Percentiles rank a stretch among this genome's conserved stretches.
phyloP scores from a whole-genome alignment of 179 eudicot species.

The Drosera spatulata region DNA sequence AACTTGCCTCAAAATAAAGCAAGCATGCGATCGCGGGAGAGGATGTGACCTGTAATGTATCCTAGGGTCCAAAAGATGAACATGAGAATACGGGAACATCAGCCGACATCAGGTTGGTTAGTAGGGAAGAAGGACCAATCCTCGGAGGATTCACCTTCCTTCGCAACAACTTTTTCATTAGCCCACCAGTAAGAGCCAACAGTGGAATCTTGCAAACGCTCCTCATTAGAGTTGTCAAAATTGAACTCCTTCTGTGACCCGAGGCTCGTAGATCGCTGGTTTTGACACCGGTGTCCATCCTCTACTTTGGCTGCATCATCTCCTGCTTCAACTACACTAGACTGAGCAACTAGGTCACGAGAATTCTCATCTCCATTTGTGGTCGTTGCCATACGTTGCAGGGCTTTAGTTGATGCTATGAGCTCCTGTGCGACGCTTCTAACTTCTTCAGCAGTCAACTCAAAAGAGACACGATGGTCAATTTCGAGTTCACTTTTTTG shows the following conservation, averaged over 20 bases:
- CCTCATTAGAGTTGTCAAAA: constrained; percentile 57
- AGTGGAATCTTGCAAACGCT: constrained; percentile 26
- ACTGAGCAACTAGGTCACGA: constrained; percentile 7
- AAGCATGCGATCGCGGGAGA: too few species aligned
- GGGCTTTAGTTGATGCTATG: constrained; percentile 28
- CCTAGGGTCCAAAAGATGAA: too few species aligned
- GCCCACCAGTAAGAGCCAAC: constrained; percentile 82
- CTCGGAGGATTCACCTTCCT: constrained; percentile 10
- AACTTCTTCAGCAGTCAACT: constrained; percentile 74
- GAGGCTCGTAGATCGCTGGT: constrained; percentile 63
- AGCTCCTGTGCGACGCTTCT: constrained; percentile 80
- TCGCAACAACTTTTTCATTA: constrained; percentile 51
- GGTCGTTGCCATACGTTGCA: constrained; percentile 5
- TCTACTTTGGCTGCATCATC: constrained; percentile 29
- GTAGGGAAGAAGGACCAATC: constrained; percentile 88
- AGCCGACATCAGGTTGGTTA: constrained; percentile 65
- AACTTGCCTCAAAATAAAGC: too few species aligned
- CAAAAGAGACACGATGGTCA: constrained; percentile 77
- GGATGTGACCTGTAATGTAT: too few species aligned
- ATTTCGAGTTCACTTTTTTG: constrained; percentile 24
- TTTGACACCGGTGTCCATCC: constrained; percentile 40
- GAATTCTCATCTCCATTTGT: constrained; percentile 15
- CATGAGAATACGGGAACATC: constrained; percentile 5
- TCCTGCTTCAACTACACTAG: constrained; percentile 12
- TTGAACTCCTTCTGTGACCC: constrained; percentile 80